Evolutionary conservation across 2,329 filamentous ascomycete species (phyloP).

Genomic region (Penicillium sp.): DNA sequence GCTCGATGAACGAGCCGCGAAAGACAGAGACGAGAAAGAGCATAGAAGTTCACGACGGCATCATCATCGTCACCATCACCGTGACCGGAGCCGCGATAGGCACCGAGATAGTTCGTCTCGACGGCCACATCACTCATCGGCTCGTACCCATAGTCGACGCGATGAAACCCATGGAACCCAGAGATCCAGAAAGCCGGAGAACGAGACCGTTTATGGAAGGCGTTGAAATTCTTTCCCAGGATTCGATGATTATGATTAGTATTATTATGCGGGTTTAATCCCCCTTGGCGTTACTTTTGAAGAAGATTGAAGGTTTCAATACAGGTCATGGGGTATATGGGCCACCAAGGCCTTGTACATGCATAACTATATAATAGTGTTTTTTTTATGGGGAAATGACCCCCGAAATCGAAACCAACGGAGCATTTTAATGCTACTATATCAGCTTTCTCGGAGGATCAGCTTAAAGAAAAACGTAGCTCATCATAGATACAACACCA

Average conservation of each 20-base stretch:
- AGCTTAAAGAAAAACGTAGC: not conserved
- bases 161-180: constrained; percentile 9
- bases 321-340: not conserved
- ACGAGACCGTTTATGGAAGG: not conserved
- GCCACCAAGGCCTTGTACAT: not conserved
- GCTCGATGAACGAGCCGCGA: constrained; percentile 36
- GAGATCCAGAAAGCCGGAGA: constrained; percentile 6
- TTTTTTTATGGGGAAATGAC: not conserved
- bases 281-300: not conserved
- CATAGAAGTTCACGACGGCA: constrained; percentile 22
- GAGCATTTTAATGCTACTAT: not conserved
- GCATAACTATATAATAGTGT: not conserved
- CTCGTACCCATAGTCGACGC: constrained; percentile 9
- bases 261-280: not conserved
- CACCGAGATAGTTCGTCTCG: constrained; percentile 11
- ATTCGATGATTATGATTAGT: not conserved
- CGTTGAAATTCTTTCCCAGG: not conserved
- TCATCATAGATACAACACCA: not conserved
- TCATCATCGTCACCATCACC: constrained; percentile 17
- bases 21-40: constrained; percentile 15
- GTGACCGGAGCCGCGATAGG: constrained; percentile 20
- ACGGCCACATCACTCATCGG: constrained; percentile 12
- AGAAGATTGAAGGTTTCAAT: not conserved
- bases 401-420: not conserved
- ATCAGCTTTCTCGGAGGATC: not conserved